phyloP scores from a whole-genome alignment of 2,329 filamentous ascomycete genomes.

The Emericellopsis atlantica region DNA sequence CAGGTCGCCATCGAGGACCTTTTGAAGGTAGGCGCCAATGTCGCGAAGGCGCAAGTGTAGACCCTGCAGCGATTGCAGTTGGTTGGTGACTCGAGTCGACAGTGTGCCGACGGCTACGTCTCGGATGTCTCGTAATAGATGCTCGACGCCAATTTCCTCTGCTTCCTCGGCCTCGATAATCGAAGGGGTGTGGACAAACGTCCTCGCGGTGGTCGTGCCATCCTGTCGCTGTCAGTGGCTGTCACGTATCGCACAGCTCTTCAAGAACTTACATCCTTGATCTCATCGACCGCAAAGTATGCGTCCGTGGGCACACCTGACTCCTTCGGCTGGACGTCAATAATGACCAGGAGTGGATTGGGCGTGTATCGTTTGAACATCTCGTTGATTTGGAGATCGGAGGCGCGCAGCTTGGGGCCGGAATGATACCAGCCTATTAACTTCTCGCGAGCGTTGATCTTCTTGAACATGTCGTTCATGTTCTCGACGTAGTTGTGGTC shows the following conservation, averaged over 20 bases:
- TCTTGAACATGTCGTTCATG: constrained; percentile 99
- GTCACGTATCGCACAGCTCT: not conserved
- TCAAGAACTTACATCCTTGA: constrained; percentile 72
- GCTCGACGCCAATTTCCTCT: constrained; percentile 97
- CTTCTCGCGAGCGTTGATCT: constrained; percentile 97
- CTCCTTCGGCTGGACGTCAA: constrained; percentile 97
- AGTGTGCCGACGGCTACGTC: constrained; percentile 96
- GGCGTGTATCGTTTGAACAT: constrained; percentile 98
- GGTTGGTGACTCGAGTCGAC: constrained; percentile 92
- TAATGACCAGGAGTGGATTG: constrained; percentile 91
- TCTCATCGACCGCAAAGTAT: constrained; percentile 98
- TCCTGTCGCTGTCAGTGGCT: constrained; percentile 44
- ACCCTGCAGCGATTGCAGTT: constrained; percentile 93
- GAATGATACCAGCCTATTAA: constrained; percentile 99
- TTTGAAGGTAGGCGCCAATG: constrained; percentile 90
- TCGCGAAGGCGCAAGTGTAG: constrained; percentile 89
- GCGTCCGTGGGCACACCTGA: constrained; percentile 95
- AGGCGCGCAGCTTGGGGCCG: constrained; percentile 89
- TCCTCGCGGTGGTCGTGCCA: constrained; percentile 91
- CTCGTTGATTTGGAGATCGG: constrained; percentile 98
- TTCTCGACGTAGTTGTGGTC: constrained; percentile 99
- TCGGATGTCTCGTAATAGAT: constrained; percentile 92
- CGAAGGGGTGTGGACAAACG: constrained; percentile 95
- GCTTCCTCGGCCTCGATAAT: constrained; percentile 98
- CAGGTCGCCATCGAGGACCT: constrained; percentile 83